These are phyloP conservation scores for Moniliella sp. DNA, from an alignment of 1,284 basidiomycete species.

Conservation along the genomic window DNA sequence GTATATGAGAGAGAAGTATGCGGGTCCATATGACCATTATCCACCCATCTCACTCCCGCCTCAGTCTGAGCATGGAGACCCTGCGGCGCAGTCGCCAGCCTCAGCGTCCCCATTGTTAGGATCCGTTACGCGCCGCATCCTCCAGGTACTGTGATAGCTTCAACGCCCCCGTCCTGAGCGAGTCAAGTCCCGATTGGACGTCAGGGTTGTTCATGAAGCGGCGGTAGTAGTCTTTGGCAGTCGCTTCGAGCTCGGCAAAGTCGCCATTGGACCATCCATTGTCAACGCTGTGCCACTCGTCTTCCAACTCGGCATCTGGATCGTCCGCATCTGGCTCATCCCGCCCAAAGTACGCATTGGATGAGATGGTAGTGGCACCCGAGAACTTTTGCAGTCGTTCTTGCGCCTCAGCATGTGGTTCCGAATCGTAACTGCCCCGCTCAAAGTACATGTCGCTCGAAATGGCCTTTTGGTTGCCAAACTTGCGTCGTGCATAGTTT, in stretches of 20 bases:
- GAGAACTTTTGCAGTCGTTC: conserved; percentile 61
- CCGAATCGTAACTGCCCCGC: conserved; percentile 64
- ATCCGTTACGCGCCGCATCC: background rate
- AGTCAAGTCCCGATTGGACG: conserved; percentile 17
- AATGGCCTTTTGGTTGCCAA: conserved; percentile 62
- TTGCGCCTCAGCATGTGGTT: conserved; percentile 53
- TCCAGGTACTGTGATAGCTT: background rate
- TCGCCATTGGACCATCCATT: conserved; percentile 4
- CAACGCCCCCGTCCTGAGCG: background rate
- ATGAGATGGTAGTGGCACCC: conserved; percentile 80
- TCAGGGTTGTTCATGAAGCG: conserved; percentile 32
- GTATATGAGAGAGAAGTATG: too few species aligned
- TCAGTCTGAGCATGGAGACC: too few species aligned
- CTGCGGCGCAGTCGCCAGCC: too few species aligned
- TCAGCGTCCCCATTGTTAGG: too few species aligned
- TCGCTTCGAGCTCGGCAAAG: conserved; percentile 22
- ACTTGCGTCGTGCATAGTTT: conserved; percentile 71
- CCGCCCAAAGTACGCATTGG: conserved; percentile 40
- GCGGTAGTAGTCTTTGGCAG: conserved; percentile 27
- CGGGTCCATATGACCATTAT: too few species aligned
- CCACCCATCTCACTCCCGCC: too few species aligned
- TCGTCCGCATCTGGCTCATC: too few species aligned
- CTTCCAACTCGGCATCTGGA: too few species aligned
- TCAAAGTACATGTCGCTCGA: conserved; percentile 96
- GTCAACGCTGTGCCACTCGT: conserved; percentile 1